Percentiles rank a stretch among this genome's conserved stretches.
Evolutionary conservation across 257 asterid genomes (phyloP).

Genomic region (Rhazya stricta): DNA sequence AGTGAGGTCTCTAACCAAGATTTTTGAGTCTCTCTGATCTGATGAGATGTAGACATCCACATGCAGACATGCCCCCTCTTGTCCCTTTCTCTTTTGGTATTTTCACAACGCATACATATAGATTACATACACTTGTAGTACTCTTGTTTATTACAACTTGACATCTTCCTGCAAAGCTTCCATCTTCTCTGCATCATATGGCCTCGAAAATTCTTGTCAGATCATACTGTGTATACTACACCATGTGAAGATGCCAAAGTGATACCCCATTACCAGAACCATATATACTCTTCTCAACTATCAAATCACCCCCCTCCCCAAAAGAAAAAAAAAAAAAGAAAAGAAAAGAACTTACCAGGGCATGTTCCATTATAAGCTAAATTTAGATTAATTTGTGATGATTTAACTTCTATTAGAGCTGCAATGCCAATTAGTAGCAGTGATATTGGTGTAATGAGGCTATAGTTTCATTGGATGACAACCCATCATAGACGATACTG

Average conservation of each 20-base stretch:
- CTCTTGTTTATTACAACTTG: slow-evolving; percentile 12
- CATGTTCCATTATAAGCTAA: too few species aligned
- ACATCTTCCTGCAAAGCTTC: slow-evolving; percentile 32
- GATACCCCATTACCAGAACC: neutral
- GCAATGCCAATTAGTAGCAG: neutral
- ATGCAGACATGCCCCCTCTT: slow-evolving; percentile 42
- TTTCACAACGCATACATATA: slow-evolving; percentile 15
- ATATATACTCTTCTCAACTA: neutral
- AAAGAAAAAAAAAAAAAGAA: too few species aligned
- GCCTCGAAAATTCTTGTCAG: slow-evolving; percentile 32
- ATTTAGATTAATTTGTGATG: too few species aligned
- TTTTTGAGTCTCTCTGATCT: slow-evolving; percentile 3
- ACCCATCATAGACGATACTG: slow-evolving; percentile 25
- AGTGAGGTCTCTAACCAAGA: slow-evolving; percentile 23
- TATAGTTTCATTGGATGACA: slow-evolving; percentile 32
- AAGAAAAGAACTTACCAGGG: too few species aligned
- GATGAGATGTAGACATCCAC: slow-evolving; percentile 47
- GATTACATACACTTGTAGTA: neutral
- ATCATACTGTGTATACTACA: slow-evolving; percentile 7
- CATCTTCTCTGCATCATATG: slow-evolving; percentile 29
- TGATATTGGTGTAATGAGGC: slow-evolving; percentile 19
- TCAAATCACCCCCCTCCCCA: neutral
- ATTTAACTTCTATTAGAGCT: too few species aligned
- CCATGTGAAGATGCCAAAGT: slow-evolving; percentile 29
- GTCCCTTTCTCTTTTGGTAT: slow-evolving; percentile 40